phyloP scores from a whole-genome alignment of 2,329 filamentous ascomycete species.

The Claviceps purpurea region DNA sequence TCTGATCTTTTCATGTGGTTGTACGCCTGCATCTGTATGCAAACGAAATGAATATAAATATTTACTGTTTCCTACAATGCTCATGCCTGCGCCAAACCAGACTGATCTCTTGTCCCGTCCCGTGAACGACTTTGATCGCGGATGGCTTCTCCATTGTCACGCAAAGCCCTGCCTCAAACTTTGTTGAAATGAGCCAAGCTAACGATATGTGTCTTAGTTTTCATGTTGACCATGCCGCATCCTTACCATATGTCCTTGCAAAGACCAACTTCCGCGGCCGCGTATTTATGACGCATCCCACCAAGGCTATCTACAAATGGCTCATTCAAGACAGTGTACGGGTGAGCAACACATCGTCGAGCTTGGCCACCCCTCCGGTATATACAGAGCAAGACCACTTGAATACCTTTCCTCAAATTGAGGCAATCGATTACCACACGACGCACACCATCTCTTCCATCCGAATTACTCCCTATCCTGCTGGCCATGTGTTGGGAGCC shows the following conservation, averaged over 20 bases:
- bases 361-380: slow-evolving; percentile 56
- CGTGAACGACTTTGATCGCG: background rate
- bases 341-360: slow-evolving; percentile 60
- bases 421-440: slow-evolving; percentile 96
- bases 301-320: slow-evolving; percentile 99
- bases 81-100: slow-evolving; percentile 7
- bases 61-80: slow-evolving; percentile 12
- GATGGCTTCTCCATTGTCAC: background rate
- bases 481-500: slow-evolving; percentile 92
- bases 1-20: slow-evolving; percentile 2
- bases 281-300: slow-evolving; percentile 98
- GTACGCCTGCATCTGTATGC: slow-evolving; percentile 16
- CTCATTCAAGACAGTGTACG: slow-evolving; percentile 93
- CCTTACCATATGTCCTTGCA: slow-evolving; percentile 90
- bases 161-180: too few relatives aligned
- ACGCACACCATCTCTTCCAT: slow-evolving; percentile 96
- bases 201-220: slow-evolving; percentile 43
- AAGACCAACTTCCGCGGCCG: slow-evolving; percentile 96
- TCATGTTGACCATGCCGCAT: slow-evolving; percentile 95
- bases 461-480: slow-evolving; percentile 90
- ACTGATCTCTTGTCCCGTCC: background rate
- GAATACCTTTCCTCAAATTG: slow-evolving; percentile 84
- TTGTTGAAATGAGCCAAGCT: background rate
- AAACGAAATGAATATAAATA: slow-evolving; percentile 24
- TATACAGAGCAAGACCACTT: slow-evolving; percentile 95